Evolutionary conservation across 176 grass and related monocot species (phyloP), one percentile per base, ranked within the genome.

Genomic region (Bolboschoenus planiculmis): DNA sequence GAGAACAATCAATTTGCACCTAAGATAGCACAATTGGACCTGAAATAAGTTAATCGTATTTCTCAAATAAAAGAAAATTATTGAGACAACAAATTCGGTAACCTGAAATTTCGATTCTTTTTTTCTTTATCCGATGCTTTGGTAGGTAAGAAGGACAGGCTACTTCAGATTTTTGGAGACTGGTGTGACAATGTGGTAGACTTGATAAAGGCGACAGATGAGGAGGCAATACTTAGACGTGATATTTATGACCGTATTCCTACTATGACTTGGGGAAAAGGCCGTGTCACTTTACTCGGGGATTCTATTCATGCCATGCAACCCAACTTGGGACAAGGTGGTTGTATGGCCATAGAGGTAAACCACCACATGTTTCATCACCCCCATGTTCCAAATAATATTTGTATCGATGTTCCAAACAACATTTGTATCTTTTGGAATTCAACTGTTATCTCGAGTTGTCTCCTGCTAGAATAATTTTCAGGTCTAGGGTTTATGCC

Each of bases 261-360:
- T 88, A 95, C 89, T 54, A 31, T 95, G 5, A 93, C 77, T 59
- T 99, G 92, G 92, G 90, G 92, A 36, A 99, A 93, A 85, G 96
- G 96, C 71, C 87, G 86, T n/a, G 91, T 95, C 63, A 99, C 96
- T 36, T 95, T 99, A 90, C 92, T 99, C 76, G 92, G 96, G 67
- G 96, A 99, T 82, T 99, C 96, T 62, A 90, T 95, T 15, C 92
- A 99, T 93, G 96, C 96, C 84, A 99, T 99, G 96, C 96, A 99
- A 55, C 96, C 96, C 88, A 99, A 99, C 88, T 58, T 99, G 79
- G 96, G 96, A 31, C 96, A 99, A 91, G 96, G 96, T 78, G 96
- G 96, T 34, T 99, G 96, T 83, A 99, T 99, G 96, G 96, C 96
- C 85, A 99, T 99, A 65, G 92, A 99, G 96, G 96, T 99, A 91